A percentile compares a stretch with the other conserved stretches of the same genome.
Conservation (phyloP, 2,329 filamentous ascomycete genomes). For the Cordyceps militaris region DNA sequence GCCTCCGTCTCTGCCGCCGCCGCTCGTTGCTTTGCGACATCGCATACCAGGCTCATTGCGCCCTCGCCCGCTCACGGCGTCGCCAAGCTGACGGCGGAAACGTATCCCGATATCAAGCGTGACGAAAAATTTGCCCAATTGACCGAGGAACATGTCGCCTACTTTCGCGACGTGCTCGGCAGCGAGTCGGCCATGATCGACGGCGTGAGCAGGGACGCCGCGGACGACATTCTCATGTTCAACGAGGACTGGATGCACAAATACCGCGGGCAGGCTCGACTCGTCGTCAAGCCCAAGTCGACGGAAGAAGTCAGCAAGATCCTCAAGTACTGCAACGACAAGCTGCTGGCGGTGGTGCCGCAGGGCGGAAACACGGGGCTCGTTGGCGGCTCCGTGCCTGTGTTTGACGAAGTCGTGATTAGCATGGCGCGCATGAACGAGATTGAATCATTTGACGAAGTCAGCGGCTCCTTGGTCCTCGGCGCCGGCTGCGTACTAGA, state of each 20-base stretch:
- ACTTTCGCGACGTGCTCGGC: slow-evolving; percentile 77
- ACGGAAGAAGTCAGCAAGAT: slow-evolving; percentile 88
- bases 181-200: slow-evolving; percentile 75
- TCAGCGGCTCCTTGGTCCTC: slow-evolving; percentile 81
- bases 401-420: slow-evolving; percentile 97
- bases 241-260: slow-evolving; percentile 99
- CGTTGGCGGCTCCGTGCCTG: slow-evolving; percentile 89
- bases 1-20: not conserved
- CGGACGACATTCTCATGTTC: slow-evolving; percentile 81
- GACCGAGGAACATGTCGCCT: slow-evolving; percentile 69
- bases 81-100: slow-evolving; percentile 72
- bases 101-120: slow-evolving; percentile 76
- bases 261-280: slow-evolving; percentile 80
- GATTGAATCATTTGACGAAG: slow-evolving; percentile 86
- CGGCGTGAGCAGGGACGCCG: slow-evolving; percentile 61
- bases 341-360: slow-evolving; percentile 85
- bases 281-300: slow-evolving; percentile 79
- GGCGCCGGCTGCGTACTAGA: slow-evolving; percentile 92
- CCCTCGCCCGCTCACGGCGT: slow-evolving; percentile 18
- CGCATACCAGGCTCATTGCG: slow-evolving; percentile 23
- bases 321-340: slow-evolving; percentile 90
- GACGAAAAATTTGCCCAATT: slow-evolving; percentile 68
- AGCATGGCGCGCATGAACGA: slow-evolving; percentile 85
- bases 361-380: slow-evolving; percentile 96
- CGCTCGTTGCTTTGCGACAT: slow-evolving; percentile 24